phyloP scores from a whole-genome alignment of 192 early-diverging fungal species.

The Helicostylum pulchrum region DNA sequence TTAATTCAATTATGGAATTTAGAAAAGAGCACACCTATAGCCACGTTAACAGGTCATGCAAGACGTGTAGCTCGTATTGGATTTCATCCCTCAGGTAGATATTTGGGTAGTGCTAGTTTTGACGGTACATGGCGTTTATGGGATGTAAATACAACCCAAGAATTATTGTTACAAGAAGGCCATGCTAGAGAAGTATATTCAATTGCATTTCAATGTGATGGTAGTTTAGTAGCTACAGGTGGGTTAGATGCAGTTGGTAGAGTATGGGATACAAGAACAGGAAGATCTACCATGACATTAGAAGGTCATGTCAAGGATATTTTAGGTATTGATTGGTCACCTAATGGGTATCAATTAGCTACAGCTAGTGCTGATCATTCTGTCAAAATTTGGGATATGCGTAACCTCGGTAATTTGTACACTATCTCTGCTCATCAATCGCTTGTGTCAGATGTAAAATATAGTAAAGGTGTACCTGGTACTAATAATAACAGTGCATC shows the following conservation, averaged over 20 bases:
- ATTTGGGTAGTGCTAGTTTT: slow-evolving; percentile 66
- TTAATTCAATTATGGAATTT: slow-evolving; percentile 81
- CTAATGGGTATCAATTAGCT: slow-evolving; percentile 89
- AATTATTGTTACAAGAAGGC: slow-evolving; percentile 89
- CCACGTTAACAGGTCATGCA: slow-evolving; percentile 74
- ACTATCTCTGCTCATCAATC: slow-evolving; percentile 92
- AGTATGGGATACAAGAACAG: slow-evolving; percentile 95
- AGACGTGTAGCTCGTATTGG: slow-evolving; percentile 80
- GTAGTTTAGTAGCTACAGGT: slow-evolving; percentile 84
- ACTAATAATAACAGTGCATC: slow-evolving; percentile 30
- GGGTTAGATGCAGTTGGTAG: slow-evolving; percentile 92
- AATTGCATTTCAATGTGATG: slow-evolving; percentile 89
- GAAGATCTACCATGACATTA: slow-evolving; percentile 82
- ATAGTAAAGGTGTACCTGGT: slow-evolving; percentile 45
- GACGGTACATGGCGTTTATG: slow-evolving; percentile 97
- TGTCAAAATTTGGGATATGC: slow-evolving; percentile 90
- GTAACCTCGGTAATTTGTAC: slow-evolving; percentile 69
- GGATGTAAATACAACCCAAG: slow-evolving; percentile 75
- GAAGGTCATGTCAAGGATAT: slow-evolving; percentile 93
- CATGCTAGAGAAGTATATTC: slow-evolving; percentile 93
- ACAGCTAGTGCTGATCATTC: slow-evolving; percentile 92
- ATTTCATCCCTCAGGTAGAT: slow-evolving; percentile 88
- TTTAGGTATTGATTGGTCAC: slow-evolving; percentile 83
- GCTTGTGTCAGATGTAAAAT: slow-evolving; percentile 79
- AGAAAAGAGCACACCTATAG: slow-evolving; percentile 72